Conservation (phyloP, 352 stramenopile genomes). For the Globisporangium apiculatum region DNA sequence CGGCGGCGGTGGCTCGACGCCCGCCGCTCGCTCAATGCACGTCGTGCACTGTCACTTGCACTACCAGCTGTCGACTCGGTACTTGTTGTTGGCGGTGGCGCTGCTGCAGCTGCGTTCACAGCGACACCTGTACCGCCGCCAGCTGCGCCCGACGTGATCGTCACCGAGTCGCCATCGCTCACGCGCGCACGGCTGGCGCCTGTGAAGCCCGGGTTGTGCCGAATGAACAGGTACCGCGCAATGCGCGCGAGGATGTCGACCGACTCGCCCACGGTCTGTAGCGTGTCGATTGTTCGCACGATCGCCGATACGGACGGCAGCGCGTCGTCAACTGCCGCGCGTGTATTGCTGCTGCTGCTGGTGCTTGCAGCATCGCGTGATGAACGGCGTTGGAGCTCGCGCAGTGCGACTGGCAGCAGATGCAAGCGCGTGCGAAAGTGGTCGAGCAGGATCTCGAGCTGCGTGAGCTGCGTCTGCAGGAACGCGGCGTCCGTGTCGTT, state of each 20-base stretch:
- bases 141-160: neutral
- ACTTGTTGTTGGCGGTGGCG: neutral
- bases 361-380: neutral
- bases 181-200: conserved; percentile 3
- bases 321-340: neutral
- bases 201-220: conserved; percentile 17
- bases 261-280: conserved; percentile 49
- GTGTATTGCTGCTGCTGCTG: neutral
- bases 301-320: conserved; percentile 13
- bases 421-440: conserved; percentile 42
- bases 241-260: conserved; percentile 40
- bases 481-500: conserved; percentile 19
- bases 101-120: neutral
- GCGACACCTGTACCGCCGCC: neutral
- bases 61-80: neutral
- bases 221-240: conserved; percentile 42
- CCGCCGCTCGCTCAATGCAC: conserved; percentile 5
- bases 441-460: conserved; percentile 35
- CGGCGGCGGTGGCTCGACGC: conserved; percentile 11
- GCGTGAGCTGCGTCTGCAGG: conserved; percentile 44
- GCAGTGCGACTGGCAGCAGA: conserved; percentile 37
- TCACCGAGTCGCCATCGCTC: conserved; percentile 5
- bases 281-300: conserved; percentile 42
- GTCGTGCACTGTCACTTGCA: neutral
- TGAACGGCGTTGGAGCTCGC: conserved; percentile 17